A percentile compares a stretch with the other conserved stretches of the same genome.
phyloP scores from a whole-genome alignment of 1,284 basidiomycete genomes.

The Ceratobasidium sp. region DNA sequence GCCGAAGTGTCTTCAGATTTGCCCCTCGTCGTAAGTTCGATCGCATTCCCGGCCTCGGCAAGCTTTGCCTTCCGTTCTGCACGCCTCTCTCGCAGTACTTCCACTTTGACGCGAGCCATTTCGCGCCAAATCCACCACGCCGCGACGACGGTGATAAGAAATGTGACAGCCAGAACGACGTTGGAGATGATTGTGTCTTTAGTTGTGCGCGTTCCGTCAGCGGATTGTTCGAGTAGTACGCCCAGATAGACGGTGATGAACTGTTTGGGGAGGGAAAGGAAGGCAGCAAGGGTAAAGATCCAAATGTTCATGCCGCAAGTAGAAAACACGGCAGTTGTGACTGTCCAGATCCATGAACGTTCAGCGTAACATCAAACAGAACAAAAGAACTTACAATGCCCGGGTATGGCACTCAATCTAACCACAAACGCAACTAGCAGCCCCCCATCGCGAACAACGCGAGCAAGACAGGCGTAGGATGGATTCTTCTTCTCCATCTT shows the following conservation, averaged over 20 bases:
- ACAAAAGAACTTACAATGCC: conserved; percentile 60
- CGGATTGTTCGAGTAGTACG: conserved; percentile 50
- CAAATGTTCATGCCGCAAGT: conserved; percentile 79
- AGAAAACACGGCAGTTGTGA: conserved; percentile 78
- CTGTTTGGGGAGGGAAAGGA: conserved; percentile 80
- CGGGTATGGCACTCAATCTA: conserved; percentile 80
- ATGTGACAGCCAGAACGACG: conserved; percentile 65
- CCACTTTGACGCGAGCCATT: conserved; percentile 77
- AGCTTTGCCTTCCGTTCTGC: conserved; percentile 52
- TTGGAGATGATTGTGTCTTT: conserved; percentile 68
- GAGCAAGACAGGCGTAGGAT: conserved; percentile 77
- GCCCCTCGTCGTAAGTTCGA: not conserved
- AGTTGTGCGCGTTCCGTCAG: conserved; percentile 45
- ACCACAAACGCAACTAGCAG: conserved; percentile 75
- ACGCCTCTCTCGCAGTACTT: conserved; percentile 74
- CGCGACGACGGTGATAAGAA: conserved; percentile 74
- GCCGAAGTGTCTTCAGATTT: conserved; percentile 1
- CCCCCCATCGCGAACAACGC: conserved; percentile 78
- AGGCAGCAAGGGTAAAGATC: conserved; percentile 71
- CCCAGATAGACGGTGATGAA: conserved; percentile 78
- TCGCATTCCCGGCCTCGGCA: conserved; percentile 6
- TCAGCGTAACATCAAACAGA: not conserved
- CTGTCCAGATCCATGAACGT: conserved; percentile 45
- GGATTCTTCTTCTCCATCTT: conserved; percentile 75
- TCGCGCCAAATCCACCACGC: conserved; percentile 83